Evolutionary conservation across 2,329 filamentous ascomycete species (phyloP).

Genomic region (Phyllosticta citribraziliensis): DNA sequence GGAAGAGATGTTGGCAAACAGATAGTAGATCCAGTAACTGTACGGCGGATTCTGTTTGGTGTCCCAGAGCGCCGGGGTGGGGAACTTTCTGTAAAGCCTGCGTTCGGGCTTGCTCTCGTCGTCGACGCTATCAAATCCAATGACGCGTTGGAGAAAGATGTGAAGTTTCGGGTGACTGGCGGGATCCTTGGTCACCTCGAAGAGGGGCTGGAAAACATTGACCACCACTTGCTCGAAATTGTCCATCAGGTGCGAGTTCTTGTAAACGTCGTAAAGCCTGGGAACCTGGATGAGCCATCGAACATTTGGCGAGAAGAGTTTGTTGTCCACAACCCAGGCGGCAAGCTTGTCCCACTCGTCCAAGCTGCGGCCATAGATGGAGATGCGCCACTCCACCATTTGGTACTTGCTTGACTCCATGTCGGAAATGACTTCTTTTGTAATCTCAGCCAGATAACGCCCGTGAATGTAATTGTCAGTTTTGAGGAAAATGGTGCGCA

Average conservation of each 20-base stretch:
- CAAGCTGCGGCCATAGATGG: constrained; percentile 83
- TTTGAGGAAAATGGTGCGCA: constrained; percentile 97
- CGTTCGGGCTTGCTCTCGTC: constrained; percentile 96
- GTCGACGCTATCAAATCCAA: constrained; percentile 95
- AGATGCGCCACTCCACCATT: constrained; percentile 99
- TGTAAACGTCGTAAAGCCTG: constrained; percentile 91
- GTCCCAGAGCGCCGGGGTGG: constrained; percentile 77
- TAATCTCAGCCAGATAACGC: constrained; percentile 92
- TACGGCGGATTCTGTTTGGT: constrained; percentile 95
- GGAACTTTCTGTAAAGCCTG: constrained; percentile 90
- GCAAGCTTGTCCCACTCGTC: constrained; percentile 97
- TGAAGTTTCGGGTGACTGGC: constrained; percentile 84
- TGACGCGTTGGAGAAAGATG: constrained; percentile 85
- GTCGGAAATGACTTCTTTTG: constrained; percentile 94
- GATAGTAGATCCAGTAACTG: constrained; percentile 97
- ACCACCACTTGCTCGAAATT: constrained; percentile 82
- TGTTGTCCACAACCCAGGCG: constrained; percentile 96
- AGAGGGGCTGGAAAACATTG: constrained; percentile 89
- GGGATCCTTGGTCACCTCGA: constrained; percentile 86
- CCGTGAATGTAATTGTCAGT: constrained; percentile 97
- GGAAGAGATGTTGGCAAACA: constrained; percentile 88
- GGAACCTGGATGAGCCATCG: constrained; percentile 96
- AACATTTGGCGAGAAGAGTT: constrained; percentile 94
- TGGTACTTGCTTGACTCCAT: constrained; percentile 98
- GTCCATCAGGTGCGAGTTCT: constrained; percentile 74